Percentiles rank a stretch among this genome's conserved stretches.
Conservation (phyloP, 2,329 filamentous ascomycete genomes). For the Lasiodiplodia gonubiensis region DNA sequence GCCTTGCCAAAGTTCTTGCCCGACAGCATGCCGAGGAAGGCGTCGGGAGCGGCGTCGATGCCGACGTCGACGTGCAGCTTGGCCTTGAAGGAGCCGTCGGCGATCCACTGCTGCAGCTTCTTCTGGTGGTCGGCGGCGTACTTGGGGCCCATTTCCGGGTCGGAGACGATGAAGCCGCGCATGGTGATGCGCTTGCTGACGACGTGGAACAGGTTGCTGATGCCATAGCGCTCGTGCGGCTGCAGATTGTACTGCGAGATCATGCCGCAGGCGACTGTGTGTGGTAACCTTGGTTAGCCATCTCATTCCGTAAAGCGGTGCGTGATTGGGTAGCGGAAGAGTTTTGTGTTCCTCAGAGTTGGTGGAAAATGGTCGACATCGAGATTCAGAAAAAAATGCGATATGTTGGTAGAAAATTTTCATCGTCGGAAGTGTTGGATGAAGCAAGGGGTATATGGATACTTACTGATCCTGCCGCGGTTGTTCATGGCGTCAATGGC, state of each 20-base stretch:
- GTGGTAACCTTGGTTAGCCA: constrained; percentile 17
- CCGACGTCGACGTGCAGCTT: constrained; percentile 72
- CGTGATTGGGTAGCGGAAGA: neutral
- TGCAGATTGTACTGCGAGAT: constrained; percentile 77
- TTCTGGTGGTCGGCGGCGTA: constrained; percentile 75
- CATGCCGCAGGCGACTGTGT: constrained; percentile 61
- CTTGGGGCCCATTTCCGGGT: constrained; percentile 68
- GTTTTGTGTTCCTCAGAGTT: constrained; percentile 1
- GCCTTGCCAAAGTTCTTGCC: constrained; percentile 90
- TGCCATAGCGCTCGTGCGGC: constrained; percentile 64
- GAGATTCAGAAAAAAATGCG: constrained; percentile 3
- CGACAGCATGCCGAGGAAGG: constrained; percentile 73
- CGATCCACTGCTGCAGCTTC: constrained; percentile 76
- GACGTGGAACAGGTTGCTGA: constrained; percentile 69
- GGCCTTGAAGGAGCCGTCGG: constrained; percentile 75
- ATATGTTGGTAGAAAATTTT: constrained; percentile 9
- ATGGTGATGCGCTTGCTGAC: constrained; percentile 73
- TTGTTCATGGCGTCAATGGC: constrained; percentile 68
- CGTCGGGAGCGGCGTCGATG: constrained; percentile 77
- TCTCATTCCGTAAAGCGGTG: neutral
- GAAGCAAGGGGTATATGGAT: neutral
- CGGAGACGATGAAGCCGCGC: constrained; percentile 76
- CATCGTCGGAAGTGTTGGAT: neutral
- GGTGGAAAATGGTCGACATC: constrained; percentile 2
- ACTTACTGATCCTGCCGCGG: constrained; percentile 69